These are phyloP conservation scores for Penicillium malachiteum DNA, from an alignment of 495 filamentous ascomycete genomes.

Conservation along the genomic window DNA sequence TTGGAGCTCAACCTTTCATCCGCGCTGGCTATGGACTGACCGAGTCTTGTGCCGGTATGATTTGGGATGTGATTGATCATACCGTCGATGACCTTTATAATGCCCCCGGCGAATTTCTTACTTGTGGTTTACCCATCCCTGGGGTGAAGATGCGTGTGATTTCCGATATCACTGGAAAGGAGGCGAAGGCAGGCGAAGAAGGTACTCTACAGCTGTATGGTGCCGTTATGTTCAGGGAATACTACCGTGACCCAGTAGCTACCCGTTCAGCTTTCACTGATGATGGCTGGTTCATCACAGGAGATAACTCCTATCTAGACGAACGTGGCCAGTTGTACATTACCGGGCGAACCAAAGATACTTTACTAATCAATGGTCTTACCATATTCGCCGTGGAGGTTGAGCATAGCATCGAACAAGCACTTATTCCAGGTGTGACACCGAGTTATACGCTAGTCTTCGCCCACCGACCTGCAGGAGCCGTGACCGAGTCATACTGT, in stretches of 20 bases:
- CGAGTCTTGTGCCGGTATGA: slow-evolving; percentile 51
- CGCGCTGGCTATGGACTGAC: slow-evolving; percentile 54
- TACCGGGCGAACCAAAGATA: neutral
- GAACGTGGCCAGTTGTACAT: neutral
- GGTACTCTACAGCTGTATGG: neutral
- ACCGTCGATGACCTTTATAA: slow-evolving; percentile 30
- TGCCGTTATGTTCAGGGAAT: neutral
- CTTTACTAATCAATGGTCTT: neutral
- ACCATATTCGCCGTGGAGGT: neutral
- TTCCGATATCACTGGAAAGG: too few species aligned
- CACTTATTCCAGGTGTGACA: neutral
- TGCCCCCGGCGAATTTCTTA: slow-evolving; percentile 23
- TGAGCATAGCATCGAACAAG: neutral
- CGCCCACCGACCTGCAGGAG: neutral
- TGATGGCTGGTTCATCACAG: slow-evolving; percentile 1
- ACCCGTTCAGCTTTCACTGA: neutral
- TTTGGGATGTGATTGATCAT: slow-evolving; percentile 32
- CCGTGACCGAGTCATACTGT: neutral
- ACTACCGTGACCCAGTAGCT: neutral
- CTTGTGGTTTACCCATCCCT: slow-evolving; percentile 25
- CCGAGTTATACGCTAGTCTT: neutral
- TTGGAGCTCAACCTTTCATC: slow-evolving; percentile 24
- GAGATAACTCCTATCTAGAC: neutral
- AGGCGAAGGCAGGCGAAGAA: neutral
- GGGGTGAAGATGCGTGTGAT: slow-evolving; percentile 3